phyloP scores from a whole-genome alignment of 305 asterid genomes.

The Solanum aculeatissimum region DNA sequence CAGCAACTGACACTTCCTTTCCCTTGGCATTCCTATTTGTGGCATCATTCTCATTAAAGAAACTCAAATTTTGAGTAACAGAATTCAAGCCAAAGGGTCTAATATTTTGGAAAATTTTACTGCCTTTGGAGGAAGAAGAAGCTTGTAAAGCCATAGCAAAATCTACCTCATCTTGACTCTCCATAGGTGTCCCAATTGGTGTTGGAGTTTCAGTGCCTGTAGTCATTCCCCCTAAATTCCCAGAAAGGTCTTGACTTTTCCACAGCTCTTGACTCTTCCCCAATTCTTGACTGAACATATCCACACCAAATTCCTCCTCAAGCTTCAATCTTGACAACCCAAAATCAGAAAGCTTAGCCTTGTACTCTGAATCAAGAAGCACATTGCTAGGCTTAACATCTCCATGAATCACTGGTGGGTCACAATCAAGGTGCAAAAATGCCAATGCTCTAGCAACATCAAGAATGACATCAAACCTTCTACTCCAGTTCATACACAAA shows the following conservation, averaged over 20 bases:
- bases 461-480: constrained; percentile 54
- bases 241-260: constrained; percentile 73
- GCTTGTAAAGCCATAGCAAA: constrained; percentile 92
- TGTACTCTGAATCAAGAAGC: constrained; percentile 64
- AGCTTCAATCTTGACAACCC: constrained; percentile 83
- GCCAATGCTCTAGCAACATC: constrained; percentile 73
- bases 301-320: constrained; percentile 66
- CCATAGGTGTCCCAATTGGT: constrained; percentile 36
- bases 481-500: constrained; percentile 51
- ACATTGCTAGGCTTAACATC: constrained; percentile 98
- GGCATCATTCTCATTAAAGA: constrained; percentile 17
- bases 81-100: constrained; percentile 35
- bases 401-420: constrained; percentile 90
- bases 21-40: constrained; percentile 36
- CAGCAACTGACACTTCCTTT: constrained; percentile 27
- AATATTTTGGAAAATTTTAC: constrained; percentile 33
- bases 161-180: constrained; percentile 75
- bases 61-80: constrained; percentile 21
- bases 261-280: constrained; percentile 52
- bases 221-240: constrained; percentile 36
- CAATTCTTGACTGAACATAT: constrained; percentile 68
- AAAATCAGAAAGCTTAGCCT: constrained; percentile 89
- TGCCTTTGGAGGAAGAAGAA: constrained; percentile 53
- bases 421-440: constrained; percentile 77
- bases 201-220: constrained; percentile 37